Conservation (phyloP, 805 yeast species). For the Metschnikowia aberdeeniae region DNA sequence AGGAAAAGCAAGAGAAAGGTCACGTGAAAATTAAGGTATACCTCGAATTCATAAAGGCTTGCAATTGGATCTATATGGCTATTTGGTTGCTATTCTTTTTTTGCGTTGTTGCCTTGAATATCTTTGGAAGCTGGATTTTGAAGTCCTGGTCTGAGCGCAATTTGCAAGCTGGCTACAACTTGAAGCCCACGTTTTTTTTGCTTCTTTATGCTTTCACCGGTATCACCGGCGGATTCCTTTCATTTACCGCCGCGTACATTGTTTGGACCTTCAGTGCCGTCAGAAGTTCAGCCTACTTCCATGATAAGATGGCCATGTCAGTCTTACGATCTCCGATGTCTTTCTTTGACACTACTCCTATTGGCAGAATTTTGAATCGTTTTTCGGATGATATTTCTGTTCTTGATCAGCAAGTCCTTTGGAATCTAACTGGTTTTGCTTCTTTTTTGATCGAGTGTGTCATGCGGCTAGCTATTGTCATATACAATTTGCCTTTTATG, state of each 20-base stretch:
- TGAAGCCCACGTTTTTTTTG: constrained; percentile 23
- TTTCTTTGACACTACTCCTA: constrained; percentile 40
- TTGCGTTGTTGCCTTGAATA: constrained; percentile 19
- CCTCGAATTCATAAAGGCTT: constrained; percentile 29
- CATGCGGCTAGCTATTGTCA: constrained; percentile 28
- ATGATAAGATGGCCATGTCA: constrained; percentile 32
- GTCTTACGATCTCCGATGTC: constrained; percentile 40
- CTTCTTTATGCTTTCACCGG: constrained; percentile 26
- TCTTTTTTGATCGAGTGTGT: constrained; percentile 22
- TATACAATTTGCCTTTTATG: constrained; percentile 32
- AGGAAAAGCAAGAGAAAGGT: constrained; percentile 22
- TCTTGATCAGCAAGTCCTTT: constrained; percentile 31
- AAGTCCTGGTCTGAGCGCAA: constrained; percentile 37
- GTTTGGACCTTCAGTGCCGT: constrained; percentile 30
- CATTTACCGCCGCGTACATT: constrained; percentile 26
- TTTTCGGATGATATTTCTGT: constrained; percentile 35
- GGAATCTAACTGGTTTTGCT: constrained; percentile 27
- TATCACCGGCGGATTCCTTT: constrained; percentile 24
- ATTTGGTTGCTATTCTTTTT: constrained; percentile 21
- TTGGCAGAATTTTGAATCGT: constrained; percentile 37
- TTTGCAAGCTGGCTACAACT: constrained; percentile 22
- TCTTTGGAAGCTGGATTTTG: constrained; percentile 27
- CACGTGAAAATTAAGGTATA: constrained; percentile 27
- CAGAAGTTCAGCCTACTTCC: constrained; percentile 31
- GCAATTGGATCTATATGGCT: constrained; percentile 25